Base-by-base conservation (phyloP, 805 yeast genomes). In the Torulaspora gathmanii region DNA sequence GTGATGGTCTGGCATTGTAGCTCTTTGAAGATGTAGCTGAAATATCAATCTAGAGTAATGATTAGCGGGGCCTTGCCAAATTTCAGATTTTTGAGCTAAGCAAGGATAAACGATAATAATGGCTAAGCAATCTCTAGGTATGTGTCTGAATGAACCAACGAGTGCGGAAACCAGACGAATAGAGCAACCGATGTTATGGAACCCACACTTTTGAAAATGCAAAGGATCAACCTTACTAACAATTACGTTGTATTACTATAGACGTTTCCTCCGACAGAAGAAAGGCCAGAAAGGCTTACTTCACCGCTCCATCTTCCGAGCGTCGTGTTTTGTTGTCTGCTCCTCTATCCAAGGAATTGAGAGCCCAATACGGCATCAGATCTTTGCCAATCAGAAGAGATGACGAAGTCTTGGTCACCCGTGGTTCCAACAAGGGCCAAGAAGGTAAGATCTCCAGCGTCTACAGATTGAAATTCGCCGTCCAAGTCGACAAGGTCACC, bases 181-280 rank as follows among this genome's bases (percentile, higher is more conserved):
- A 12, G 26, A 17, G 9, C 7, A 11, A 28, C n/a, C 33, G 17
- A 13, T 16, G 10, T 11, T 15, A 10, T 20, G 15, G 34, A n/a
- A 30, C 8, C 12, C 20, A 31, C 34, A 15, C 12, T 5, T 3
- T 7, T 3, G 3, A 10, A 23, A 2, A n/a, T 20, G 28, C 17
- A 19, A 34, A 17, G 35, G 28, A 30, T 13, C 19, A 22, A 27
- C 45, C 20, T 31, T 31, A 47, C 53, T 47, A 67, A 70, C 71
- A 44, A 23, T 25, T 45, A 34, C 31, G 37, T 33, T 28, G 20
- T 28, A 19, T 51, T 41, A 26, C 33, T 37, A 41, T 56, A 86
- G 96, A 93, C 96, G 98, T 93, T 75, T 89, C 99, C 69, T 83
- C 95, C 74, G 90, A 96, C 72, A 93, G 99, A 82, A 86, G 95